A percentile compares a stretch with the other conserved stretches of the same genome.
phyloP scores from a whole-genome alignment of 495 filamentous ascomycete species.

The Podospora bellae-mahoneyi region DNA sequence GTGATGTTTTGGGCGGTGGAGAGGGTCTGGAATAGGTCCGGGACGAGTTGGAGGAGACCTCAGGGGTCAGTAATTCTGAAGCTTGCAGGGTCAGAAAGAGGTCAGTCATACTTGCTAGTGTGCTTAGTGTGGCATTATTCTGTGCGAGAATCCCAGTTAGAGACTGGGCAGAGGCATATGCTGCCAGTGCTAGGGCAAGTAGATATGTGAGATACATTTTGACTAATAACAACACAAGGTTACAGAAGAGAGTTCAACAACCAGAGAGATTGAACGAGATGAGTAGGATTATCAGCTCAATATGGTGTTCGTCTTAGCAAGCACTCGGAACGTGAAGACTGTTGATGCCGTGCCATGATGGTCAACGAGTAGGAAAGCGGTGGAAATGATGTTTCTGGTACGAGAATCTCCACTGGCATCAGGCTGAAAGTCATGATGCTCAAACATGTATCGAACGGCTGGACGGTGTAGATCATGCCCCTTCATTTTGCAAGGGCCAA shows the following conservation, averaged over 20 bases:
- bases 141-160: conserved; percentile 33
- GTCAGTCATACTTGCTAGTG: conserved; percentile 34
- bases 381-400: no score
- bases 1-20: conserved; percentile 48
- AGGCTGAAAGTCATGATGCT: conserved; percentile 6
- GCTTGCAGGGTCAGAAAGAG: conserved; percentile 21
- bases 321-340: background rate
- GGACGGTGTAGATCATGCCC: conserved; percentile 10
- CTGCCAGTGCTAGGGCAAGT: conserved; percentile 17
- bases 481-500: background rate
- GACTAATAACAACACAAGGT: background rate
- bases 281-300: background rate
- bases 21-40: conserved; percentile 21
- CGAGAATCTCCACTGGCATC: background rate
- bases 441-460: background rate
- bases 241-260: background rate
- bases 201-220: conserved; percentile 24
- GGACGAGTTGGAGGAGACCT: conserved; percentile 23
- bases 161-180: conserved; percentile 31
- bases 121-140: conserved; percentile 37
- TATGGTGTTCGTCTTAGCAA: background rate
- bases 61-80: background rate
- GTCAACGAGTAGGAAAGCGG: background rate
- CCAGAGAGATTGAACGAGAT: background rate
- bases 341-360: background rate